Conservation (phyloP, 2,329 filamentous ascomycete genomes). For the Rutstroemia sp. region DNA sequence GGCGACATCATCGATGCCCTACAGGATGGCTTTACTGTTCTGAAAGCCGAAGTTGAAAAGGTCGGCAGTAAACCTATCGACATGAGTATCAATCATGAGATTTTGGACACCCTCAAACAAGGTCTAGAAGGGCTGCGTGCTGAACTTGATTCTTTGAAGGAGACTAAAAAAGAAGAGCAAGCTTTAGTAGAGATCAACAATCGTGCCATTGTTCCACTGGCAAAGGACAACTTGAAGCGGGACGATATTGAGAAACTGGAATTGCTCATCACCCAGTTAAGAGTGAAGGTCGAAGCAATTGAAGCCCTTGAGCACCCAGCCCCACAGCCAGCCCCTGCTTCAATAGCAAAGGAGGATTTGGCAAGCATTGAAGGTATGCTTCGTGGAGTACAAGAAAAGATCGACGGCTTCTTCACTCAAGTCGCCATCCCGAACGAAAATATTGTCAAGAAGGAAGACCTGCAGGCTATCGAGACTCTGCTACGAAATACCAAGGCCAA, state of each 20-base stretch:
- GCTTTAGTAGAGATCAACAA: constrained; percentile 47
- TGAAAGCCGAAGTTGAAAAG: constrained; percentile 70
- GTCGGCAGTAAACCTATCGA: constrained; percentile 74
- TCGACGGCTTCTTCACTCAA: constrained; percentile 44
- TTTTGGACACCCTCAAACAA: constrained; percentile 78
- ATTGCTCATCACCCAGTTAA: constrained; percentile 70
- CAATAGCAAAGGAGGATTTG: constrained; percentile 47
- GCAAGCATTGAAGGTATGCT: constrained; percentile 47
- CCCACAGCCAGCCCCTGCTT: constrained; percentile 34
- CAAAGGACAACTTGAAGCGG: constrained; percentile 49
- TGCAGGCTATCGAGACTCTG: constrained; percentile 83
- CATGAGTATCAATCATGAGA: constrained; percentile 79
- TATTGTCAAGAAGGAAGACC: constrained; percentile 69
- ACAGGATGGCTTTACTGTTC: constrained; percentile 75
- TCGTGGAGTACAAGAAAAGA: constrained; percentile 48
- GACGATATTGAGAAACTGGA: constrained; percentile 84
- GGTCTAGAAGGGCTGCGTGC: constrained; percentile 68
- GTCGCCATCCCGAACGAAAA: constrained; percentile 34
- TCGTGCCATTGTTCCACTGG: constrained; percentile 38
- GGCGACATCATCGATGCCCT: constrained; percentile 85
- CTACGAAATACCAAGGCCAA: constrained; percentile 83
- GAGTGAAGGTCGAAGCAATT: constrained; percentile 76
- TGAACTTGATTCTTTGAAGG: constrained; percentile 74
- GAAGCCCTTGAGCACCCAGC: constrained; percentile 46
- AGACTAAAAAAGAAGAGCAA: constrained; percentile 35